Base-by-base conservation (phyloP, 2,329 filamentous ascomycete species). In the Huntiella savannae region DNA sequence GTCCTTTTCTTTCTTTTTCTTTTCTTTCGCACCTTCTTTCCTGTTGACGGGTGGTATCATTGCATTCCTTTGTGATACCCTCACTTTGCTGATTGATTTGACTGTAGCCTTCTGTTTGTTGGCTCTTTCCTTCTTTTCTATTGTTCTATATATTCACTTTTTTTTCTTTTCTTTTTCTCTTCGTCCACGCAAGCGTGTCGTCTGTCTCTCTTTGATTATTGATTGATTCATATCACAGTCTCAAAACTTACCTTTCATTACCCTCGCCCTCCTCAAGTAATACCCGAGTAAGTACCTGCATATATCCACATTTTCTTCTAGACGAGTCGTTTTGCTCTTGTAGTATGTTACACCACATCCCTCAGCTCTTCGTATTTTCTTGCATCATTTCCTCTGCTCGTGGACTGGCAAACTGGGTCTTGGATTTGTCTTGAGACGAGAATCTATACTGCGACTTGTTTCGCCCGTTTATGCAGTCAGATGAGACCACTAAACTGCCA, bases 181-280 rank as follows among this genome's bases (percentile, higher is more conserved):
- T 10, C 13, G 16, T 13, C 13, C 22, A 28, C 22, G 22, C 22
- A 28, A 28, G 22, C 22, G 22, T 28, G 22, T 28, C 10, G 22
- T 8, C 37, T 40, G 42, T 48, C 46, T 41, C 19, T 48, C 38
- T 38, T 45, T 48, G 34, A 15, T 16, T 40, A 10, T 40, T 40
- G 6, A 36, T 39, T 28, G 40, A 36, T 35, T 37, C 16, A 35
- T 34, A 33, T 5, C 12, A 22, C 28, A 15, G 33, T 44, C 44
- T 48, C 33, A 16, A 17, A 19, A 19, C 3, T 36, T 41, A 41
- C 28, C 11, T 11, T 33, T 4, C 35, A 22, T 19, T 11, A 38
- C 38, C 34, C 34, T 41, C 32, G 32, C 28, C 19, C 37, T 39
- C 22, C 7, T 28, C 22, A 28, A 28, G 22, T 28, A 28, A 28